Percentiles rank a stretch among this genome's conserved stretches.
phyloP scores from a whole-genome alignment of 2,329 filamentous ascomycete species.

The Periconia sp. region DNA sequence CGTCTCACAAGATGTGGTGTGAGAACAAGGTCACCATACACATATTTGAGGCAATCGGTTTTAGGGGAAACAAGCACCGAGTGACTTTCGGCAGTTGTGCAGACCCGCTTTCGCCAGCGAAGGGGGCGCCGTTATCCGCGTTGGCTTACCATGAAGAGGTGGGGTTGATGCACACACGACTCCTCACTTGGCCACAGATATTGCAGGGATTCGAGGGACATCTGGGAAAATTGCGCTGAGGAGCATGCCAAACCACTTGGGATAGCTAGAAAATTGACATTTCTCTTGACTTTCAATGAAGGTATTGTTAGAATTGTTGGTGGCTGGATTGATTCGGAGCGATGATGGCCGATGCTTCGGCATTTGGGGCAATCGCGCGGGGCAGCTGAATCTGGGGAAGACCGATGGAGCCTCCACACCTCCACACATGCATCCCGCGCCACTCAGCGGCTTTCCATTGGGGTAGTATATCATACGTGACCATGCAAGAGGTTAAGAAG shows the following conservation, averaged over 20 bases:
- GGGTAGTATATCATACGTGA: too few relatives aligned
- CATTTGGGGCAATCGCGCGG: slow-evolving; percentile 11
- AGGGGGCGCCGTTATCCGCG: slow-evolving; percentile 2
- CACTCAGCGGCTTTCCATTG: not conserved
- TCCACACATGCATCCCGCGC: slow-evolving; percentile 2
- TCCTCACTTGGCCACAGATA: too few relatives aligned
- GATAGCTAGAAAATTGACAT: too few relatives aligned
- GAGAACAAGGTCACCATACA: slow-evolving; percentile 6
- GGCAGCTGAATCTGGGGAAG: slow-evolving; percentile 7
- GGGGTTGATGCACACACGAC: slow-evolving; percentile 5
- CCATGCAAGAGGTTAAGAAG: too few relatives aligned
- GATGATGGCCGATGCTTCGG: not conserved
- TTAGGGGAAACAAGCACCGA: slow-evolving; percentile 3
- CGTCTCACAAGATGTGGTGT: too few relatives aligned
- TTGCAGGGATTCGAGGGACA: too few relatives aligned
- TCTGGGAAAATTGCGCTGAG: too few relatives aligned
- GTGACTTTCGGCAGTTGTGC: slow-evolving; percentile 29
- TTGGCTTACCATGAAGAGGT: slow-evolving; percentile 2
- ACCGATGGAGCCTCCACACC: slow-evolving; percentile 2
- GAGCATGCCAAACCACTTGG: too few relatives aligned
- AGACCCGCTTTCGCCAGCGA: slow-evolving; percentile 11
- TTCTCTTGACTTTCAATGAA: too few relatives aligned
- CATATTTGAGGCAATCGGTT: slow-evolving; percentile 1
- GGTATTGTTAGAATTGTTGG: not conserved
- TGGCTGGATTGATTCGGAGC: slow-evolving; percentile 1